Base-by-base conservation (phyloP, 2,329 filamentous ascomycete species). In the Fusarium papillatum region DNA sequence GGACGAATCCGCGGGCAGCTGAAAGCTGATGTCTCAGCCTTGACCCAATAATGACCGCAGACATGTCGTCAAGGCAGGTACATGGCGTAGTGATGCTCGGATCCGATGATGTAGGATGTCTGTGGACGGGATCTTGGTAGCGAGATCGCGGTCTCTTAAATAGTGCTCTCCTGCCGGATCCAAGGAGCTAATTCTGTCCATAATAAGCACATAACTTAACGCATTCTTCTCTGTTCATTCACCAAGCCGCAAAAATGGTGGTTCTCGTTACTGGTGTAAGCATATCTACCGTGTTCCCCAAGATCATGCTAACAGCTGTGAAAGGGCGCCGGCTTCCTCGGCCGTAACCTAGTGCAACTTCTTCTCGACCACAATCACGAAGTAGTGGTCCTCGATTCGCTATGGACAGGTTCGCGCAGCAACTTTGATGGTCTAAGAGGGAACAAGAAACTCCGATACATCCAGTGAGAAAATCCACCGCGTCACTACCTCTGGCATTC, bases 321-420 rank as follows among this genome's bases (percentile, higher is more conserved):
- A n/a, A 55, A 78, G 76, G 76, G 76, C 3, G 76, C 76, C 2
- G 76, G 76, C 0, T 78, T 78, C 19, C 76, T 78, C 19, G 76
- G 76, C 19, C 64, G 72, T 31, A 74, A 76, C 9, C n/a, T 78
- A 1, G 67, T 78, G 5, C 62, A 78, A 22, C 50, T 75, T 6
- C 39, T 78, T 0, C 73, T 78, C 1, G 65, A 68, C 7, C 61
- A 73, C 8, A 71, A 69, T 8, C 66, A 75, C 4, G 62, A 75
- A 36, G 73, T 78, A 2, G 71, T 78, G 1, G 64, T 75, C 4
- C 17, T 78, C 4, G 76, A 78, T 11, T 78, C 76, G 1, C 11
- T 78, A 22, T 78, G 76, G 76, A 78, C 76, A 2, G 69, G 73
- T n/a, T 78, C 69, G 3, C 62, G 63, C 5, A 62, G 36, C 5